These are phyloP conservation scores for Pleurozium schreberi DNA, from an alignment of 225 moss, liverwort and hornwort species.

Conservation along the genomic window DNA sequence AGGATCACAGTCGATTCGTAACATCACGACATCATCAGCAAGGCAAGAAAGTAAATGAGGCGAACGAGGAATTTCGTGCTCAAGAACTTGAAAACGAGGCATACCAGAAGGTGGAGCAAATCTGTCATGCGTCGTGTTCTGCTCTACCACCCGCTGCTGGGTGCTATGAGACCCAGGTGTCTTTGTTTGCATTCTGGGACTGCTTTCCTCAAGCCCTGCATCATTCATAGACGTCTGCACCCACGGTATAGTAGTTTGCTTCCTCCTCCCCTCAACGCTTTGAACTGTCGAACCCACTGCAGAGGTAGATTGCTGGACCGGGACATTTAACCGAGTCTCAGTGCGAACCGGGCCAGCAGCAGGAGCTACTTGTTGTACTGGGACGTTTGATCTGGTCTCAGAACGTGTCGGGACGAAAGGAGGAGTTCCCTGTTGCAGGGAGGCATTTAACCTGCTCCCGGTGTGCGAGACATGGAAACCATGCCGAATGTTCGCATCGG, in stretches of 20 bases:
- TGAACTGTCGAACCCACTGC: constrained; percentile 2
- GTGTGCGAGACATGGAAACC: constrained; percentile 1
- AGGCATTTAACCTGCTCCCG: constrained; percentile 12
- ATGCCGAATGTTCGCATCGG: constrained; percentile 5
- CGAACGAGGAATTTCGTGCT: not conserved
- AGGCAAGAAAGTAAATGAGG: not conserved
- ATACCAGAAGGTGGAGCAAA: constrained; percentile 20
- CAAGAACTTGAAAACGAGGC: not conserved
- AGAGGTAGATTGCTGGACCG: constrained; percentile 3
- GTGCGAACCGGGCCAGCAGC: not conserved
- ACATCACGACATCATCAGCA: not conserved
- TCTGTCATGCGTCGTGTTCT: not conserved
- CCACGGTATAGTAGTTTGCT: constrained; percentile 40
- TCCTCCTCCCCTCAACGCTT: constrained; percentile 21
- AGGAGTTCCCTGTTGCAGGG: not conserved
- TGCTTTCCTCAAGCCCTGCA: not conserved
- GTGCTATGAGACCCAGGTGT: not conserved
- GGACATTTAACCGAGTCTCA: constrained; percentile 12
- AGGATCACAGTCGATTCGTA: no score
- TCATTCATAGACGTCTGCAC: constrained; percentile 4
- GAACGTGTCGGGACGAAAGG: not conserved
- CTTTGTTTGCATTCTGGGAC: constrained; percentile 10
- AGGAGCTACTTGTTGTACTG: constrained; percentile 4
- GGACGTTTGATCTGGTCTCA: constrained; percentile 22
- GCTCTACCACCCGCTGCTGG: constrained; percentile 20